Conservation (phyloP, 257 asterid genomes). For the Primulina tabacum region DNA sequence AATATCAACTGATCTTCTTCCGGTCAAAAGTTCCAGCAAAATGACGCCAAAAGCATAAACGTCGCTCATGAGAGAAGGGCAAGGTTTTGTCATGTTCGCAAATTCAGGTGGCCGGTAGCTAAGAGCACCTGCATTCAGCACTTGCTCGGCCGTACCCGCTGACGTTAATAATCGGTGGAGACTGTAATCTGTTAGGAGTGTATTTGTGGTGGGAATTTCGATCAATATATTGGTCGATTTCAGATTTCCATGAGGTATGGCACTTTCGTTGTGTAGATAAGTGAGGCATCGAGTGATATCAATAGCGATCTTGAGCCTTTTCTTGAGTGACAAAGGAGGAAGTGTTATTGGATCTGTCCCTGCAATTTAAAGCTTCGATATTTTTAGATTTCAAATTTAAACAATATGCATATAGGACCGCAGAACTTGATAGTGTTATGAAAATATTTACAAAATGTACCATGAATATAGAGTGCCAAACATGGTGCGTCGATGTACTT, state of each 20-base stretch:
- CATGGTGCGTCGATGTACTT: conserved; percentile 34
- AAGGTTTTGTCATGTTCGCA: conserved; percentile 64
- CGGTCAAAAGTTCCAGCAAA: conserved; percentile 68
- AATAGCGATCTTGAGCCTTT: conserved; percentile 56
- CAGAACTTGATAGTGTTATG: neutral
- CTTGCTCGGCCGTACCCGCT: conserved; percentile 79
- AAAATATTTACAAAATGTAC: conserved; percentile 9
- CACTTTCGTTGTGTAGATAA: conserved; percentile 66
- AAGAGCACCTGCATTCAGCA: conserved; percentile 65
- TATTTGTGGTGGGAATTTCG: conserved; percentile 41
- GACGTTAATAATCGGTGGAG: conserved; percentile 79
- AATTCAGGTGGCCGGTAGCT: conserved; percentile 93
- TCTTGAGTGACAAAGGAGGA: conserved; percentile 51
- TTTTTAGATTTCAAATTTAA: neutral
- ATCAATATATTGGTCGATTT: conserved; percentile 77
- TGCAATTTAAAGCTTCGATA: conserved; percentile 28
- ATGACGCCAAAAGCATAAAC: conserved; percentile 79
- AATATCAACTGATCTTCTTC: conserved; percentile 59
- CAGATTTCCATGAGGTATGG: conserved; percentile 93
- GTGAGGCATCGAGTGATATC: conserved; percentile 70
- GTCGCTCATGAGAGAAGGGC: conserved; percentile 83
- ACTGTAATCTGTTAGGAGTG: conserved; percentile 72
- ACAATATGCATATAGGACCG: neutral
- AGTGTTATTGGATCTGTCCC: conserved; percentile 45
- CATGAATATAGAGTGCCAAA: conserved; percentile 38